These are phyloP conservation scores for Capronia americana DNA, from an alignment of 2,329 filamentous ascomycete species.

Conservation along the genomic window DNA sequence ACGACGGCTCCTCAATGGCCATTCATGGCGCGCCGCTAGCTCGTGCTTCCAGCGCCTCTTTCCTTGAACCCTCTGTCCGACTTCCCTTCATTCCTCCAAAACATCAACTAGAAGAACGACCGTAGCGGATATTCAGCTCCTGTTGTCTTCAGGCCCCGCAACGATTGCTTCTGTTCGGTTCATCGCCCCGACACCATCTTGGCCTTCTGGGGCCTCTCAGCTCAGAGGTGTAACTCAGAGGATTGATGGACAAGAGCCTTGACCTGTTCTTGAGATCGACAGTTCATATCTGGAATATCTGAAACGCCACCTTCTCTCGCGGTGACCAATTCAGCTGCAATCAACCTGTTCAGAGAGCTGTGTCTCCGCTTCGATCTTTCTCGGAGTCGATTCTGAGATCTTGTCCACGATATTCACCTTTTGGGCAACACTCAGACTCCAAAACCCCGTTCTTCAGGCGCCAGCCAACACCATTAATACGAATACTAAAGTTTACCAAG, in stretches of 20 bases:
- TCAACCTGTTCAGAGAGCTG: neutral
- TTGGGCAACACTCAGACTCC: neutral
- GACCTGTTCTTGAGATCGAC: neutral
- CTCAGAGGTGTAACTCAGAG: neutral
- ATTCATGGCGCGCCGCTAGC: conserved; percentile 35
- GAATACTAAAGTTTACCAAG: neutral
- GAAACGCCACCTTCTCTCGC: neutral
- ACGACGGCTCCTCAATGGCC: conserved; percentile 28
- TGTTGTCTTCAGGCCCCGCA: neutral
- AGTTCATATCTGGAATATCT: neutral
- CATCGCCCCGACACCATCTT: neutral
- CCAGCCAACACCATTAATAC: neutral
- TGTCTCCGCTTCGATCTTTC: neutral
- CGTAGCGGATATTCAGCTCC: neutral
- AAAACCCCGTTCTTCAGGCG: neutral
- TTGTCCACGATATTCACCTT: neutral
- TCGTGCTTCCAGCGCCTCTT: conserved; percentile 33
- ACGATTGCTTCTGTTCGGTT: neutral
- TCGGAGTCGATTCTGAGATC: neutral
- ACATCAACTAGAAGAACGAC: neutral
- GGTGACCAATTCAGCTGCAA: neutral
- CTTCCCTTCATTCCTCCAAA: conserved; percentile 2
- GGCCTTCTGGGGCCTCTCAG: neutral
- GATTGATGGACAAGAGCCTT: neutral
- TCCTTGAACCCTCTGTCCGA: conserved; percentile 12